Evolutionary conservation across 2,329 filamentous ascomycete species (phyloP), one percentile per base, ranked within the genome.

Genomic region (Arthrinium puccinioides): DNA sequence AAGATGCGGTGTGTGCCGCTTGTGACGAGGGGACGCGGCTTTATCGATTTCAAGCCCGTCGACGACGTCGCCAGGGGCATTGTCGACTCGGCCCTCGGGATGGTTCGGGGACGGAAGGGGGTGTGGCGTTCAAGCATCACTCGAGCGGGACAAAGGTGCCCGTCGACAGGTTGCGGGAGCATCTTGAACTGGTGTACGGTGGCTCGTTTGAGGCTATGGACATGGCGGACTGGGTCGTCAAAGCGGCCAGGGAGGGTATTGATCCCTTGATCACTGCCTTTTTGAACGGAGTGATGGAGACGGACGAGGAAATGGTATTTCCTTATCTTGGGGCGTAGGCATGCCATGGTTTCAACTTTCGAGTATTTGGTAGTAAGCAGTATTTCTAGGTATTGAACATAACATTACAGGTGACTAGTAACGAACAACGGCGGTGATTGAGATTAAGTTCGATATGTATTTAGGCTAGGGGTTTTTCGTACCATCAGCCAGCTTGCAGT

Each of bases 291-390:
- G 26, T 36, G 3, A 9, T 28, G 13, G 33, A 36, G 5, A 36
- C 48, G 21, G 29, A 30, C n/a, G n/a, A n/a, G 31, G 19, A 21
- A 14, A 21, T 20, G 31, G 11, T 23, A 13, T 33, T 33, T 15
- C 31, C 31, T 6, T 33, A 21, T 15, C 31, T 33, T 11, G 31
- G 31, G 21, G 19, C 18, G 19, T 13, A 24, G 19, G 32, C 21
- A 33, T 21, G 3, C 18, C 16, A n/a, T n/a, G n/a, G n/a, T n/a
- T n/a, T n/a, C n/a, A n/a, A n/a, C n/a, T n/a, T n/a, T n/a, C n/a
- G n/a, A n/a, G n/a, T n/a, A n/a, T n/a, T n/a, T n/a, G n/a, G n/a
- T n/a, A n/a, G n/a, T n/a, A n/a, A n/a, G n/a, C n/a, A n/a, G n/a
- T n/a, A n/a, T n/a, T n/a, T n/a, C n/a, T n/a, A n/a, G n/a, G n/a